Base-by-base conservation (phyloP, 106 monocot species). In the Dendrobium nobile region DNA sequence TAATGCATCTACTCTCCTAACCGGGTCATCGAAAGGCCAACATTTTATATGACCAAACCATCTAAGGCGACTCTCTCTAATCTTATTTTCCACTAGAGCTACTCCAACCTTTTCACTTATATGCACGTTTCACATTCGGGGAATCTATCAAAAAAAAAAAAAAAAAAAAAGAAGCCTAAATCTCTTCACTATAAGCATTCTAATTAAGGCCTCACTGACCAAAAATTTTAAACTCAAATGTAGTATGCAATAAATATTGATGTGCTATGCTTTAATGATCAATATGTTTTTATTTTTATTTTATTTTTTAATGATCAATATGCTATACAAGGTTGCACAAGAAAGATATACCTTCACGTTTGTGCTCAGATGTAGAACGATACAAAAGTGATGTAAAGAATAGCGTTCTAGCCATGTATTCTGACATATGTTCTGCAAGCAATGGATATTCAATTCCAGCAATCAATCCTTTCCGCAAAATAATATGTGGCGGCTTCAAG, bases 341-440 rank as follows among this genome's bases (percentile, higher is more conserved):
- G 3, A 65, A 67, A 68, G 22, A 51, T 4, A 33, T 88, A 99
- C 98, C 98, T 85, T 81, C 87, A 83, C 22, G 82, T 64, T 73
- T 95, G 79, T 99, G 95, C 37, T 91, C 95, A 61, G 78, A 24
- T 9, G 98, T 93, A 47, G 88, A 77, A 77, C 72, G 44, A 56
- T 88, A 90, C n/a, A 99, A 80, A 70, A 99, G 88, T 73, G 98
- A 99, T 55, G 98, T 99, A 81, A 91, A 93, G 83, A 93, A 95
- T 56, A 99, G 91, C 41, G 98, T 95, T 78, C 82, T 92, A 67
- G 98, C 95, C 91, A 99, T 87, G 77, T 87, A 99, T 11, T 95
- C 91, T 19, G 98, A 84, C 86, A 99, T 95, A 68, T 99, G 98
- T 72, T 95, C 85, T 8, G 95, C 92, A 75, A 99, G 91, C 33